Conservation (phyloP, 306 rosid genomes). For the peach (Prunus persica) region Prunus_persica_NCBIv2 NC_034016.1:15071501-15072000, state of each 20-base stretch:
- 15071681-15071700: conserved; percentile 99
- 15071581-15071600: neutral
- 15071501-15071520: neutral
- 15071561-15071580: neutral
- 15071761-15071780: conserved; percentile 44
- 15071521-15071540: neutral
- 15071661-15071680: conserved; percentile 33
- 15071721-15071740: conserved; percentile 67
- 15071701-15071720: conserved; percentile 69
- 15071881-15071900: neutral
- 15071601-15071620: neutral
- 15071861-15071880: conserved; percentile 20
- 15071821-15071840: conserved; percentile 76
- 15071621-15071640: neutral
- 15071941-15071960: neutral
- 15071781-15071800: conserved; percentile 75
- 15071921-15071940: neutral
- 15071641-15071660: conserved; percentile 10
- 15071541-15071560: neutral
- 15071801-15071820: conserved; percentile 29
- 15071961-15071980: neutral
- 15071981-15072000: neutral
- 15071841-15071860: conserved; percentile 73
- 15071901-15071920: neutral
- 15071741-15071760: conserved; percentile 88